Evolutionary conservation across 1,284 basidiomycete genomes (phyloP).

Genomic region (Peniophora sp.): DNA sequence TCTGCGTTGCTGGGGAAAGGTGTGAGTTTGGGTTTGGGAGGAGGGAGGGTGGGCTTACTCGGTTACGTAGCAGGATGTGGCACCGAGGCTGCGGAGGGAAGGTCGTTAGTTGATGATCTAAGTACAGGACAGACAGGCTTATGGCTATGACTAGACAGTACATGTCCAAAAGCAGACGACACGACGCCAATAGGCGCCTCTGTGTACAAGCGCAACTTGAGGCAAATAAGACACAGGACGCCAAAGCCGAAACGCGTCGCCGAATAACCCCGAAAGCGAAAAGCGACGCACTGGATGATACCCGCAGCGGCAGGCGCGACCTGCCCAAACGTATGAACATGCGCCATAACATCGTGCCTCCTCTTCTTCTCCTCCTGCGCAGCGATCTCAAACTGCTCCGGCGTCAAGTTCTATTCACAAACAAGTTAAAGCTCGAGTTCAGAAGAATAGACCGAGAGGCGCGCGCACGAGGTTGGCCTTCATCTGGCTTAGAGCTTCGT

Average conservation of each 20-base stretch:
- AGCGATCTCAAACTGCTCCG: constrained; percentile 87
- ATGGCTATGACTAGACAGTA: too few species aligned
- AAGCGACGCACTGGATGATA: constrained; percentile 90
- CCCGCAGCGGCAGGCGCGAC: constrained; percentile 94
- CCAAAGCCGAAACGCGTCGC: too few species aligned
- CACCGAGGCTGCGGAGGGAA: constrained; percentile 66
- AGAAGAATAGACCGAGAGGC: too few species aligned
- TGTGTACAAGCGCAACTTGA: too few species aligned
- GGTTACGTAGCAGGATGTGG: constrained; percentile 98
- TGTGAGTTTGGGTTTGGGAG: background rate
- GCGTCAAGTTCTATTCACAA: constrained; percentile 63
- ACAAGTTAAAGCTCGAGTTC: too few species aligned
- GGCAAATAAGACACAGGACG: too few species aligned
- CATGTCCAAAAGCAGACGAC: too few species aligned
- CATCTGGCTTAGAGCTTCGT: constrained; percentile 94
- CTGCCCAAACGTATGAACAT: constrained; percentile 94
- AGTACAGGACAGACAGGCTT: too few species aligned
- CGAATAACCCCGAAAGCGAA: too few species aligned
- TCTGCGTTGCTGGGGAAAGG: constrained; percentile 75
- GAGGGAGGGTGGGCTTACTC: constrained; percentile 52
- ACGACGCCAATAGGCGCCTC: too few species aligned
- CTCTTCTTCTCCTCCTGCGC: constrained; percentile 95
- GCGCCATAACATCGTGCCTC: constrained; percentile 99
- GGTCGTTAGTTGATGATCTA: background rate
- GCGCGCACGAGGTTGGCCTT: constrained; percentile 77